These are phyloP conservation scores for Teratosphaeria viscida DNA, from an alignment of 2,329 filamentous ascomycete species.

Conservation along the genomic window DNA sequence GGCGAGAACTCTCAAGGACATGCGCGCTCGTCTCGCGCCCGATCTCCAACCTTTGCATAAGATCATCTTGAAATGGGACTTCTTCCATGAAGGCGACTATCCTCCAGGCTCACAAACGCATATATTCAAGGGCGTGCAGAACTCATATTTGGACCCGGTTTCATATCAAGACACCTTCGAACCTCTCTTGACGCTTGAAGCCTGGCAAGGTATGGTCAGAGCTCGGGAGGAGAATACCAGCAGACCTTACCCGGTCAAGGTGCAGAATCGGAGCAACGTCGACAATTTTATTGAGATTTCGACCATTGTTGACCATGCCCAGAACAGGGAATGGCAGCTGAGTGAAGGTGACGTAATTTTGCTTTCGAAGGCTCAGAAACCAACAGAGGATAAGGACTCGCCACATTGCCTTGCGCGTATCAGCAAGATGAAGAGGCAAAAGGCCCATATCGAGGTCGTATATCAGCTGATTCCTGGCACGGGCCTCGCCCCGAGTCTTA, in stretches of 20 bases:
- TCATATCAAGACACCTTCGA: conserved; percentile 87
- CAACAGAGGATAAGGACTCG: conserved; percentile 53
- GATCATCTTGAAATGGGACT: conserved; percentile 85
- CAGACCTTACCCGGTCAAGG: conserved; percentile 75
- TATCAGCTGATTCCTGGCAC: conserved; percentile 62
- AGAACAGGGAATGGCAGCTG: conserved; percentile 61
- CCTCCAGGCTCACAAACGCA: conserved; percentile 63
- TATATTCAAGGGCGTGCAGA: conserved; percentile 64
- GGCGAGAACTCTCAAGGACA: conserved; percentile 76
- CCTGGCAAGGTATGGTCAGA: conserved; percentile 89
- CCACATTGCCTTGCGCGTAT: conserved; percentile 82
- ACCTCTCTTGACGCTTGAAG: conserved; percentile 80
- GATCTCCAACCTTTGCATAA: conserved; percentile 78
- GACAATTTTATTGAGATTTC: conserved; percentile 90
- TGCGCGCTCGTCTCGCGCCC: conserved; percentile 83
- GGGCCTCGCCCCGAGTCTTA: conserved; percentile 35
- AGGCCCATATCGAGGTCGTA: conserved; percentile 69
- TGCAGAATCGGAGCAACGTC: conserved; percentile 78
- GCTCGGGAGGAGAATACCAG: conserved; percentile 75
- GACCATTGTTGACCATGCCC: conserved; percentile 61
- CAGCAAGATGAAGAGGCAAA: conserved; percentile 69
- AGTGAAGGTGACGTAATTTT: conserved; percentile 83
- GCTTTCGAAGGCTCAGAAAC: conserved; percentile 62
- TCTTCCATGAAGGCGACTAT: conserved; percentile 79
- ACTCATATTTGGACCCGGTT: conserved; percentile 62